A percentile compares a stretch with the other conserved stretches of the same genome.
Evolutionary conservation across 305 asterid genomes (phyloP).

Genomic region (Stenogyne calaminthoides): DNA sequence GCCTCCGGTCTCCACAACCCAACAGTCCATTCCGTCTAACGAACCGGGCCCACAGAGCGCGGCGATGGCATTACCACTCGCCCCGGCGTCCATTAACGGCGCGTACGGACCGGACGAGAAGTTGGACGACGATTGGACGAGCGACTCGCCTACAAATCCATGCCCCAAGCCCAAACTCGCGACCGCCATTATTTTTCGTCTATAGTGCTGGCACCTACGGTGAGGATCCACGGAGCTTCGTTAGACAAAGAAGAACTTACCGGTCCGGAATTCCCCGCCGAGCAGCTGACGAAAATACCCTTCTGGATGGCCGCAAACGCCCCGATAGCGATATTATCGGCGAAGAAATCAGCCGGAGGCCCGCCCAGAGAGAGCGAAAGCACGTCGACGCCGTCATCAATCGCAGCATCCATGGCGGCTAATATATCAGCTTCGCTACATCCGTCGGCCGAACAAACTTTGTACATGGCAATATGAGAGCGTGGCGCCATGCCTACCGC

Average conservation of each 20-base stretch:
- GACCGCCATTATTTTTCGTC: conserved; percentile 44
- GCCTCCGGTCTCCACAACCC: no score
- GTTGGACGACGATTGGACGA: conserved; percentile 47
- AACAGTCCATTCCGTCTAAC: conserved; percentile 22
- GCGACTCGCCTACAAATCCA: conserved; percentile 44
- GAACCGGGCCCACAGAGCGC: conserved; percentile 45
- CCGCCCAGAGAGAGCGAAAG: conserved; percentile 56
- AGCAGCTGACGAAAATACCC: conserved; percentile 55
- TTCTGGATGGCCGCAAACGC: conserved; percentile 52
- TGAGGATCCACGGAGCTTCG: conserved; percentile 65
- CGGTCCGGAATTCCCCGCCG: conserved; percentile 55
- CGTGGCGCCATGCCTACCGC: conserved; percentile 62
- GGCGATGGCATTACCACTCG: conserved; percentile 31
- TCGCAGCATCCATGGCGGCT: conserved; percentile 59
- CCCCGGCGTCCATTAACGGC: conserved; percentile 51
- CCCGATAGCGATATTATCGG: conserved; percentile 48
- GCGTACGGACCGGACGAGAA: conserved; percentile 32
- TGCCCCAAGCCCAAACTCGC: conserved; percentile 35
- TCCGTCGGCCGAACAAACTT: conserved; percentile 33
- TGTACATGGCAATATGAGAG: conserved; percentile 56
- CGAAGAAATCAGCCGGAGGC: conserved; percentile 33
- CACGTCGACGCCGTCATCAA: conserved; percentile 58
- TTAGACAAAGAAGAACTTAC: conserved; percentile 34
- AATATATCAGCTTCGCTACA: conserved; percentile 45
- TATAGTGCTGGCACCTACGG: conserved; percentile 59